Percentiles rank a stretch among this genome's conserved stretches.
Conservation (phyloP, 2,329 filamentous ascomycete species). For the Ceratocystis colombiana region DNA sequence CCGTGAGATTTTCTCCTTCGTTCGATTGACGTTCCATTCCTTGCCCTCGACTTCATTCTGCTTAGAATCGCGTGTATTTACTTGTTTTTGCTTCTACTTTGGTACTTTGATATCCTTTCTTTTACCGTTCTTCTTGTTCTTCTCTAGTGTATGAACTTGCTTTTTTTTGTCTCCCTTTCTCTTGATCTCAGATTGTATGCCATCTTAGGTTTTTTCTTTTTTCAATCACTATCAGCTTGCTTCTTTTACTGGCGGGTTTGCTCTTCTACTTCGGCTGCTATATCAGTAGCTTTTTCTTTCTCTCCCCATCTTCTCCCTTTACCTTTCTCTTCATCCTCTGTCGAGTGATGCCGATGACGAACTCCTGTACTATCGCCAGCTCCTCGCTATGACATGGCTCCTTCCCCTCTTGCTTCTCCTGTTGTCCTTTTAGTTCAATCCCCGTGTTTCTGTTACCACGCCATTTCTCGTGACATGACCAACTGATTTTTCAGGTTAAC, state of each 20-base stretch:
- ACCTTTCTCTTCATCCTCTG: conserved; percentile 23
- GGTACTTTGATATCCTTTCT: conserved; percentile 2
- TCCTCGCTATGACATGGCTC: background rate
- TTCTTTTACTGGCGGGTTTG: too few relatives aligned
- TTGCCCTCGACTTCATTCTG: background rate
- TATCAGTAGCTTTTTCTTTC: background rate
- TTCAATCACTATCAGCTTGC: too few relatives aligned
- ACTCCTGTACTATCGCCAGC: background rate
- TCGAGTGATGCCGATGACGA: background rate
- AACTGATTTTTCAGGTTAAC: too few relatives aligned
- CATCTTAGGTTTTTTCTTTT: too few relatives aligned
- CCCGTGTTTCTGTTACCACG: background rate
- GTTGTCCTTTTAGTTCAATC: background rate
- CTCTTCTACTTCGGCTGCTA: too few relatives aligned
- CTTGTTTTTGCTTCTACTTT: background rate
- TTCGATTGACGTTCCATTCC: background rate
- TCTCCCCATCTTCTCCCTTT: conserved; percentile 26
- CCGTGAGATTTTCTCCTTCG: conserved; percentile 4
- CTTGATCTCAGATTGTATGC: conserved; percentile 7
- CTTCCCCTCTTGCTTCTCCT: background rate
- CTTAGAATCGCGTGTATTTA: background rate
- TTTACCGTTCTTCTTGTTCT: background rate
- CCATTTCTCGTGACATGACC: too few relatives aligned
- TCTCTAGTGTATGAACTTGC: background rate
- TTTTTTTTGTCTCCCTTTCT: conserved; percentile 26